These are phyloP conservation scores for Xylariaceae sp. DNA, from an alignment of 2,329 filamentous ascomycete species.

Conservation along the genomic window DNA sequence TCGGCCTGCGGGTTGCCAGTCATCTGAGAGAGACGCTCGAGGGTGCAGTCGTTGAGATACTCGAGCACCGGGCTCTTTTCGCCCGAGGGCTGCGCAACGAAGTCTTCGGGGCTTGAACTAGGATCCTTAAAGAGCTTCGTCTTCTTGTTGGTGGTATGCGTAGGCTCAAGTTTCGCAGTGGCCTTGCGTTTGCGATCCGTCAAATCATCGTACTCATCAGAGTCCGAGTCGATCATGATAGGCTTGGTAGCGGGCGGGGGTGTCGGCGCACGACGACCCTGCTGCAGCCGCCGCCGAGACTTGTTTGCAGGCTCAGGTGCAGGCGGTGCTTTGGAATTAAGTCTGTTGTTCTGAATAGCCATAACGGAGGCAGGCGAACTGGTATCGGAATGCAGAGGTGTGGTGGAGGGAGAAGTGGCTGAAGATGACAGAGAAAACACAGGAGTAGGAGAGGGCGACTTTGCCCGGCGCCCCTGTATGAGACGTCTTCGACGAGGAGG, in stretches of 20 bases:
- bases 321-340: too few species aligned
- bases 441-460: constrained; percentile 19
- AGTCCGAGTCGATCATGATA: constrained; percentile 13
- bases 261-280: constrained; percentile 12
- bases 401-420: constrained; percentile 22
- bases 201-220: constrained; percentile 3
- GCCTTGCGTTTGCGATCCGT: constrained; percentile 1
- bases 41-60: constrained; percentile 75
- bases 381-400: constrained; percentile 14
- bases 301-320: constrained; percentile 2
- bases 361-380: constrained; percentile 9
- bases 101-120: too few species aligned
- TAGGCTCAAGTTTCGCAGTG: neutral
- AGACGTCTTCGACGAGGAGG: constrained; percentile 23
- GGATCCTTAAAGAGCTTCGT: too few species aligned
- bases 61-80: too few species aligned
- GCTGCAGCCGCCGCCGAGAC: constrained; percentile 15
- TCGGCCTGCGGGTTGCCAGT: constrained; percentile 65
- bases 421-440: constrained; percentile 26
- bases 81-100: too few species aligned
- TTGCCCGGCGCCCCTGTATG: constrained; percentile 17
- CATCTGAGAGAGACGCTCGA: constrained; percentile 72
- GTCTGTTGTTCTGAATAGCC: too few species aligned
- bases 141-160: neutral
- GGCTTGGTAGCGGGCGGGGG: constrained; percentile 6